Conservation (phyloP, 75 land plant species). For the Pseudotsuga menziesii region DNA sequence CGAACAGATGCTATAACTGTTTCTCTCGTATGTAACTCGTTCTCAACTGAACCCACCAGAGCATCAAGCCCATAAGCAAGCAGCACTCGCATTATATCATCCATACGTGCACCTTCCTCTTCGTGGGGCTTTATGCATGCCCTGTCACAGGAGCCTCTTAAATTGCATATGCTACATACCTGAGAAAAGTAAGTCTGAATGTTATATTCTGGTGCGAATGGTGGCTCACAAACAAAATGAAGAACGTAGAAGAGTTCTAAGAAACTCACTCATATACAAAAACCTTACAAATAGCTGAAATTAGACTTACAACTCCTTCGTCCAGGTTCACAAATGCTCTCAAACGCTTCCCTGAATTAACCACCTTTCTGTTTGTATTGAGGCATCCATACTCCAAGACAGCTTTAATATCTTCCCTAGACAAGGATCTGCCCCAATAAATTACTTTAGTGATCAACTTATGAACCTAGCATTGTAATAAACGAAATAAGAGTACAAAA, state of each 20-base stretch:
- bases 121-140: constrained; percentile 50
- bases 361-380: constrained; percentile 70
- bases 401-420: constrained; percentile 43
- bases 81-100: constrained; percentile 70
- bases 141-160: constrained; percentile 75
- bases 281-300: constrained; percentile 20
- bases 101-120: constrained; percentile 54
- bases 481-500: too few relatives aligned
- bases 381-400: constrained; percentile 75
- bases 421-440: constrained; percentile 38
- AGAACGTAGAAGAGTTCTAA: neutral
- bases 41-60: constrained; percentile 20
- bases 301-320: constrained; percentile 73
- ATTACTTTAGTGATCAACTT: too few relatives aligned
- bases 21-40: constrained; percentile 20
- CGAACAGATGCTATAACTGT: constrained; percentile 40
- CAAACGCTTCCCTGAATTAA: constrained; percentile 90
- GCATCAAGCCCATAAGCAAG: constrained; percentile 61
- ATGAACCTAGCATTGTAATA: too few relatives aligned
- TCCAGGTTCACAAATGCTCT: constrained; percentile 59
- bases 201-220: neutral
- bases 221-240: neutral
- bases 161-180: constrained; percentile 82
- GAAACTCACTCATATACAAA: constrained; percentile 15
- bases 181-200: constrained; percentile 23